Percentiles rank a stretch among this genome's conserved stretches.
Evolutionary conservation across 1,284 basidiomycete species (phyloP).

Genomic region (Phylloboletellus chloephorus): DNA sequence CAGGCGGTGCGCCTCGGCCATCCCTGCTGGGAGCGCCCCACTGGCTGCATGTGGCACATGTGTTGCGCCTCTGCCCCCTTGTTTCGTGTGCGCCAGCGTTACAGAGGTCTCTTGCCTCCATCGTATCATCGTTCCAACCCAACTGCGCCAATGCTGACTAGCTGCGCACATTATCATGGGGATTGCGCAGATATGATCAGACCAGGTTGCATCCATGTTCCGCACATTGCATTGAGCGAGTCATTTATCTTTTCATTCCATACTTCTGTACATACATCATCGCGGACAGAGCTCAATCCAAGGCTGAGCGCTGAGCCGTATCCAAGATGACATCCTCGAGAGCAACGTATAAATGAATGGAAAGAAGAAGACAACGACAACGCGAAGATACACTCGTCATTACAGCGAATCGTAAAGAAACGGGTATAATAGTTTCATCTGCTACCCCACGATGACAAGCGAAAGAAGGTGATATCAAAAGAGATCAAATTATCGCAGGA

Average conservation of each 20-base stretch:
- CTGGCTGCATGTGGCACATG: too few relatives aligned
- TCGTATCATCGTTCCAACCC: too few relatives aligned
- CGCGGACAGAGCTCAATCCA: slow-evolving; percentile 7
- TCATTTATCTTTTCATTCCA: slow-evolving; percentile 14
- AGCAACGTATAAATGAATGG: neutral
- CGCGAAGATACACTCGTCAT: slow-evolving; percentile 19
- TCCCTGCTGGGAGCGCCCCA: too few relatives aligned
- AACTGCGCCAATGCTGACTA: too few relatives aligned
- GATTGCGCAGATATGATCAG: too few relatives aligned
- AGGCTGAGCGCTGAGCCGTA: neutral
- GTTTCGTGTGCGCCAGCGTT: too few relatives aligned
- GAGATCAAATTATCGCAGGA: slow-evolving; percentile 9
- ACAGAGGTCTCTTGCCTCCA: too few relatives aligned
- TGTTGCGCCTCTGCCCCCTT: too few relatives aligned
- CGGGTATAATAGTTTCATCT: slow-evolving; percentile 31
- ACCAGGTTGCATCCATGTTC: too few relatives aligned
- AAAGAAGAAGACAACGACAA: slow-evolving; percentile 11
- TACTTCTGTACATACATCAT: slow-evolving; percentile 20
- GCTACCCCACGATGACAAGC: slow-evolving; percentile 12
- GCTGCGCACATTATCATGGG: too few relatives aligned
- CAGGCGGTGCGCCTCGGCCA: too few relatives aligned
- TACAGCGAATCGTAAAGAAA: slow-evolving; percentile 32
- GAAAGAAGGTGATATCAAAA: slow-evolving; percentile 4
- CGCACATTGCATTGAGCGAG: too few relatives aligned
- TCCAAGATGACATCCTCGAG: slow-evolving; percentile 8